A percentile compares a stretch with the other conserved stretches of the same genome.
phyloP scores from a whole-genome alignment of 2,329 filamentous ascomycete genomes.

The Cladosporium halotolerans region DNA sequence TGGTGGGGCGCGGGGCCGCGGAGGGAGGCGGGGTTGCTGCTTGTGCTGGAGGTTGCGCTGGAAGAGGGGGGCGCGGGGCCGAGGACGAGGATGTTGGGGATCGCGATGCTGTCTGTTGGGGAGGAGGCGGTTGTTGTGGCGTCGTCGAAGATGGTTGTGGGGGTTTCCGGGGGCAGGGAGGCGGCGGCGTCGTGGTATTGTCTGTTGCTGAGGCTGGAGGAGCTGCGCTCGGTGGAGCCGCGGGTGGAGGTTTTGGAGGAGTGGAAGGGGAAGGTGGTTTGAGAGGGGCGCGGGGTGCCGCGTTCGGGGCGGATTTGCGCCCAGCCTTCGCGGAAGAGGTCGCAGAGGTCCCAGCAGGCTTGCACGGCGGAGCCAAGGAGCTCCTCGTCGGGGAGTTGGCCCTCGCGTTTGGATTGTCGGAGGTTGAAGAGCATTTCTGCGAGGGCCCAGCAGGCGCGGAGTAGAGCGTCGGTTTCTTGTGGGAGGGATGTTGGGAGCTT shows the following conservation, averaged over 20 bases:
- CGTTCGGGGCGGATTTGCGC: constrained; percentile 80
- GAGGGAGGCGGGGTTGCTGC: constrained; percentile 14
- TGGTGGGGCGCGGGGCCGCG: constrained; percentile 48
- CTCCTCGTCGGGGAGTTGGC: constrained; percentile 70
- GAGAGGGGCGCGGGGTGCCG: constrained; percentile 74
- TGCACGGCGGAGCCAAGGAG: constrained; percentile 81
- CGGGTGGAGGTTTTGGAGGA: constrained; percentile 12
- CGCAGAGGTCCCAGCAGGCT: constrained; percentile 89
- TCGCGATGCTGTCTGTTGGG: constrained; percentile 62
- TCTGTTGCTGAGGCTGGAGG: constrained; percentile 41
- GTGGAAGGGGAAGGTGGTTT: constrained; percentile 60
- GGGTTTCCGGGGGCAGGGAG: constrained; percentile 67
- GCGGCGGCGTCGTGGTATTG: constrained; percentile 39
- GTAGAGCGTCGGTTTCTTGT: constrained; percentile 75
- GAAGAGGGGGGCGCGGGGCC: constrained; percentile 53
- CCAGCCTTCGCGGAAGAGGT: constrained; percentile 90
- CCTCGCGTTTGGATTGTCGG: constrained; percentile 72
- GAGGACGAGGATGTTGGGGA: constrained; percentile 83
- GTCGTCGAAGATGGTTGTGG: constrained; percentile 92
- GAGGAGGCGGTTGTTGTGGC: constrained; percentile 66
- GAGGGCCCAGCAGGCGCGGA: constrained; percentile 81
- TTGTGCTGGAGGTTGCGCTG: constrained; percentile 17
- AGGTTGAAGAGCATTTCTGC: constrained; percentile 92
- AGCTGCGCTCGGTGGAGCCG: constrained; percentile 31
- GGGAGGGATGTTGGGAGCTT: constrained; percentile 76